phyloP scores from a whole-genome alignment of 129 eudicot genomes.

The Arctium minus region DNA sequence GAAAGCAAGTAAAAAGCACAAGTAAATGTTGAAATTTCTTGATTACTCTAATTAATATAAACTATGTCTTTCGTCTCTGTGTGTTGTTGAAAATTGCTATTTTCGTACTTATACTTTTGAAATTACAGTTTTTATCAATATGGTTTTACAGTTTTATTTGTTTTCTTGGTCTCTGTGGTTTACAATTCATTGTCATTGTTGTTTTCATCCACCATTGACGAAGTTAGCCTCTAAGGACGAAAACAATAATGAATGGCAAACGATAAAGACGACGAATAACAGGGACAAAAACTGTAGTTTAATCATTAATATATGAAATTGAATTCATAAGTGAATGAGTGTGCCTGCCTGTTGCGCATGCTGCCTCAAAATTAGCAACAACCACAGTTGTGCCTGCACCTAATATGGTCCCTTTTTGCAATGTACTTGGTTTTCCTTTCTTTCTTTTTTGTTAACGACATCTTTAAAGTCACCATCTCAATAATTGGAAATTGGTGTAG shows the following conservation, averaged over 20 bases:
- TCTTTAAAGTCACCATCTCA: neutral
- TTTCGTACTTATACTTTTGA: neutral
- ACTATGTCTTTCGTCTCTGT: neutral
- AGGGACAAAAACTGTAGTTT: neutral
- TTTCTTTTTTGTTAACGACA: neutral
- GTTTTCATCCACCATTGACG: no score
- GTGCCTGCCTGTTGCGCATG: neutral
- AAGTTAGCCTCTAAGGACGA: neutral
- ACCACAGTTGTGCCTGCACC: neutral
- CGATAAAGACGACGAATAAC: neutral
- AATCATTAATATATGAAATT: neutral
- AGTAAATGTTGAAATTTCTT: conserved; percentile 10
- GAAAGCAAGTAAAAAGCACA: conserved; percentile 31
- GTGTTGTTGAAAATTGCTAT: neutral
- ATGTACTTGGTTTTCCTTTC: neutral
- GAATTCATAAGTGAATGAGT: neutral
- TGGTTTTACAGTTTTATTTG: neutral
- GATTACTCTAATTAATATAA: neutral
- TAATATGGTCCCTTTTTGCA: neutral
- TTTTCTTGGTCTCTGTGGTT: neutral
- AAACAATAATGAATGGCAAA: neutral
- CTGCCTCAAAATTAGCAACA: conserved; percentile 1
- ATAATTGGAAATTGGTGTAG: neutral
- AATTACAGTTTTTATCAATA: neutral
- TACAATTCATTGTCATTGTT: neutral